Evolutionary conservation across 345 rosid species (phyloP), one percentile per base, ranked within the genome.

Genomic region (Acer campestre): DNA sequence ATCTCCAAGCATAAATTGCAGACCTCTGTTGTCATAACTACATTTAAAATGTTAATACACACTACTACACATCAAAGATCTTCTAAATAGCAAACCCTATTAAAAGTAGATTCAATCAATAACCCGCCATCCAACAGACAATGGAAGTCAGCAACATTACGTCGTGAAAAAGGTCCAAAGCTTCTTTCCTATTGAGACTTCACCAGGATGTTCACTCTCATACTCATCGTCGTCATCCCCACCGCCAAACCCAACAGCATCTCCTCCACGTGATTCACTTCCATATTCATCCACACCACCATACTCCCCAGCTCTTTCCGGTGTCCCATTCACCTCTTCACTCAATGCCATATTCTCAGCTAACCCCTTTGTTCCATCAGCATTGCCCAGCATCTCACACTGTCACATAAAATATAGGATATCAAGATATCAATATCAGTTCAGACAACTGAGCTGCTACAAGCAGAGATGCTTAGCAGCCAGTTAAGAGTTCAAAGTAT

Each of bases 91-190:
- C 82, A 80, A 78, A 44, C 83, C 81, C 78, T 79, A 63, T 65
- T 51, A 53, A 73, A 72, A 64, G 70, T 55, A 61, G 53, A 74
- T 67, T 64, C 82, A 67, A 73, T 58, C 82, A 73, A 84, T 64
- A 58, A 56, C 38, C 83, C 29, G 13, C 68, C 38, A 59, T 71
- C 75, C 59, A 51, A 66, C 53, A 3, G 40, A 68, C 61, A 62
- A 48, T 29, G 63, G 22, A 61, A 68, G 76, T 58, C 70, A 8
- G 58, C 58, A 38, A 22, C 70, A 48, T 81, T 80, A 96, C 10
- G 97, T 92, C 20, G 98, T 94, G 83, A 94, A 85, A 83, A 96
- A 92, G 38, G 88, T 90, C 99, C 99, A 96, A 0, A 94, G 90
- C 90, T 94, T 96, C 90, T 94, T 96, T 65, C 95, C 92, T 3